A percentile compares a stretch with the other conserved stretches of the same genome.
Conservation (phyloP, 208 protist species). For the Perkinsela sp. region DNA sequence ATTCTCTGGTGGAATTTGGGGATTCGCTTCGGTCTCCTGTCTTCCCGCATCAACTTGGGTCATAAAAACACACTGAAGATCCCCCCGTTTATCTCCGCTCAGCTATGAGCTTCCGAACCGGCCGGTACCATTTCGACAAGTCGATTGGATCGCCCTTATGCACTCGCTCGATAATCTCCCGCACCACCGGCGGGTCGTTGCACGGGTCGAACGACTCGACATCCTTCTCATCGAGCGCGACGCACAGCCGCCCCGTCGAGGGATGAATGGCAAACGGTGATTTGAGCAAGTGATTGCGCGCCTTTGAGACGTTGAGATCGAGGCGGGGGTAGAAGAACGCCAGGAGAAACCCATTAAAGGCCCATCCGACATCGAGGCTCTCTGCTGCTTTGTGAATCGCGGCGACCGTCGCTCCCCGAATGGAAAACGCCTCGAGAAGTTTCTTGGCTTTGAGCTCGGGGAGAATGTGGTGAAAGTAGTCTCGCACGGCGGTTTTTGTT, state of each 20-base stretch:
- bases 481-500: constrained; percentile 2
- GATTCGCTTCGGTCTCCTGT: too few species aligned
- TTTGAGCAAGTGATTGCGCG: constrained; percentile 90
- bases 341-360: constrained; percentile 23
- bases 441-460: neutral
- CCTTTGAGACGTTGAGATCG: constrained; percentile 83
- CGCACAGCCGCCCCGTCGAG: constrained; percentile 46
- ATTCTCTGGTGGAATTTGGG: too few species aligned
- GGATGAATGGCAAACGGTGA: constrained; percentile 90
- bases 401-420: constrained; percentile 20
- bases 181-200: constrained; percentile 23
- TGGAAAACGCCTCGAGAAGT: neutral
- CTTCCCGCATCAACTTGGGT: too few species aligned
- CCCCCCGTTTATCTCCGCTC: too few species aligned
- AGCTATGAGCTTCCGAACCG: too few species aligned
- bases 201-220: constrained; percentile 27
- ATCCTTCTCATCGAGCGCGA: constrained; percentile 33
- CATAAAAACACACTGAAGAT: too few species aligned
- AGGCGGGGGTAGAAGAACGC: constrained; percentile 75
- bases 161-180: constrained; percentile 20
- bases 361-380: constrained; percentile 12
- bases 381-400: constrained; percentile 19
- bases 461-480: neutral
- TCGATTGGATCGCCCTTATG: constrained; percentile 9
- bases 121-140: neutral